Evolutionary conservation across 768 basidiomycete species (phyloP), one percentile per base, ranked within the genome.

Genomic region (Boletus barrowsii): DNA sequence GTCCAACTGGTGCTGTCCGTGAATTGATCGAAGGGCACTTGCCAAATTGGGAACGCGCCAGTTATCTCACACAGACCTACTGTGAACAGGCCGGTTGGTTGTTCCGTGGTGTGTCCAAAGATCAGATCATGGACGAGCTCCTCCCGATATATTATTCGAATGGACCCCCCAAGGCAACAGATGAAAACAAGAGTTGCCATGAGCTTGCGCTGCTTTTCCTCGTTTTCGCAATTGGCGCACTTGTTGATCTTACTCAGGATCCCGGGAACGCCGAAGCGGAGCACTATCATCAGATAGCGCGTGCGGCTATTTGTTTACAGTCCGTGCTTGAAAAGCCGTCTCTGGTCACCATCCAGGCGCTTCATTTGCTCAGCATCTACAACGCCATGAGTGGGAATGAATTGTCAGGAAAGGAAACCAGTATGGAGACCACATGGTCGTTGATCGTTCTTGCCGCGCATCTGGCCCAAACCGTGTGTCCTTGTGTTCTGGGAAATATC

Each of bases 391-490:
- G 79, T 58, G 84, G 83, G 24, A 81, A 78, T 57, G 86, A 84
- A 64, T 62, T 81, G 15, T 60, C 68, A 4, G 75, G 73, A 51
- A 77, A 76, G 49, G 85, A 88, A 65, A 83, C 82, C 4, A 84
- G 81, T 55, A 87, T 83, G 84, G 86, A 87, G 72, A 81, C 81
- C 71, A 83, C 86, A 18, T 87, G 86, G 86, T 80, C 78, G 13
- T 67, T 87, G 42, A 75, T 86, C 37, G 83, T 81, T 11, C 72
- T 88, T n/a, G 83, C 83, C 1, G 76, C 81, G 13, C 83, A 88
- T 72, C 64, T 88, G 39, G 77, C 83, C 51, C 83, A 86, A 70
- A 81, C 83, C 10, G 84, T 87, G 62, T 50, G 83, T 75, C 29
- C 33, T 49, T 42, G 55, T 26, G 47, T 51, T 49, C 39, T 30